Base-by-base conservation (phyloP, 2,329 filamentous ascomycete genomes). In the Talaromyces marneffei region DNA sequence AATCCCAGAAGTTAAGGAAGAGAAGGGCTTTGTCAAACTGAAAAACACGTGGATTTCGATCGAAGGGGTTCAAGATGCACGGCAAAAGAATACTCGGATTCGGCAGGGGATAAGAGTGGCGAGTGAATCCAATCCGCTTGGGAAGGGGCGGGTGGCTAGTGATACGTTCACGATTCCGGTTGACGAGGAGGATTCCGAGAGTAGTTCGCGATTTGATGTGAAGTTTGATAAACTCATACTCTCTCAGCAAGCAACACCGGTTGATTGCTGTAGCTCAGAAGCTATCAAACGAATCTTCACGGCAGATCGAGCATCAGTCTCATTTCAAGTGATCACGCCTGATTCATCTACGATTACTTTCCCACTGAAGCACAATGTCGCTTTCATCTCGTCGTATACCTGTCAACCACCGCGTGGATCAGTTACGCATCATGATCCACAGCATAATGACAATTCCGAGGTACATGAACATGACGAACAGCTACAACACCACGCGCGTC, bases 311-410 rank as follows among this genome's bases (percentile, higher is more conserved):
- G 66, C 72, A 2, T 67, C 66, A 20, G 57, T 71, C 39, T 66
- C 66, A 0, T 75, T 77, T 57, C 64, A 61, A 8, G 54, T 23
- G 10, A 35, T n/a, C 6, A 25, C 46, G 5, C 3, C 33, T 18
- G 35, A 39, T 6, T 23, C 25, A 4, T 39, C 56, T 10, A n/a
- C 67, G 16, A 64, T 76, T 12, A 66, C 70, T 10, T 71, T 80
- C 31, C 72, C 78, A 1, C 70, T 85, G 27, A 73, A 70, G 16
- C 77, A 82, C 67, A 81, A 84, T 62, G 77, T 82, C 14, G 76
- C 80, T 29, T 85, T 85, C 66, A 72, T 86, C 46, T 77, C 81
- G 0, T 81, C 82, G 1, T 81, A 81, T 66, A 81, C 80, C 18
- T 86, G 83, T 67, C 77, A 74, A 6, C 74, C 78, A 10, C 80